A percentile compares a stretch with the other conserved stretches of the same genome.
Evolutionary conservation across 768 basidiomycete genomes (phyloP).

Genomic region (Trametes punicea): DNA sequence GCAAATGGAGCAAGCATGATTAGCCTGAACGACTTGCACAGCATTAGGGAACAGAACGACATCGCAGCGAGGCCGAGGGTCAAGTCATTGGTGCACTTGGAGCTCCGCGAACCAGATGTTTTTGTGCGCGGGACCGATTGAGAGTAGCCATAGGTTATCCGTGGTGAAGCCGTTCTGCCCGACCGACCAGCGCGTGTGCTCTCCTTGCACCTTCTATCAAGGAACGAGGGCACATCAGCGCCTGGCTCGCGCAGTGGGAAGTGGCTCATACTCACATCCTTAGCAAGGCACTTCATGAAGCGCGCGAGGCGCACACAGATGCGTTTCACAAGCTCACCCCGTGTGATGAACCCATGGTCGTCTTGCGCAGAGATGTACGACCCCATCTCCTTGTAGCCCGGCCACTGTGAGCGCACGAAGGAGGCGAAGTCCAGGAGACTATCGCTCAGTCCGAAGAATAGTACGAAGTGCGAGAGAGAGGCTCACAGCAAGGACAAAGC

Average conservation of each 20-base stretch:
- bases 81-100: slow-evolving; percentile 15
- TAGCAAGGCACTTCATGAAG: slow-evolving; percentile 2
- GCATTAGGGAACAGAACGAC: not conserved
- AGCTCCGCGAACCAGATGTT: slow-evolving; percentile 22
- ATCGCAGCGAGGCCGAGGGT: not conserved
- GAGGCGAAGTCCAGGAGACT: not conserved
- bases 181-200: slow-evolving; percentile 9
- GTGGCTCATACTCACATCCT: slow-evolving; percentile 9
- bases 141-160: slow-evolving; percentile 19
- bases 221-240: too few relatives aligned
- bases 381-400: slow-evolving; percentile 20
- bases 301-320: slow-evolving; percentile 8
- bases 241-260: too few relatives aligned
- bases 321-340: slow-evolving; percentile 11
- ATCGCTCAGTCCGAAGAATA: not conserved
- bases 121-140: slow-evolving; percentile 7
- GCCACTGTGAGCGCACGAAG: slow-evolving; percentile 16
- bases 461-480: not conserved
- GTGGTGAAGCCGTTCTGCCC: slow-evolving; percentile 2
- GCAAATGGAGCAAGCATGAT: not conserved
- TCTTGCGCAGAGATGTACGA: slow-evolving; percentile 20
- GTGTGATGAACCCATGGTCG: slow-evolving; percentile 10
- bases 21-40: not conserved
- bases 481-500: slow-evolving; percentile 18
- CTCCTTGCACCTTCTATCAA: not conserved